phyloP scores from a whole-genome alignment of 495 filamentous ascomycete genomes.

The Lasiosphaeria hispida region DNA sequence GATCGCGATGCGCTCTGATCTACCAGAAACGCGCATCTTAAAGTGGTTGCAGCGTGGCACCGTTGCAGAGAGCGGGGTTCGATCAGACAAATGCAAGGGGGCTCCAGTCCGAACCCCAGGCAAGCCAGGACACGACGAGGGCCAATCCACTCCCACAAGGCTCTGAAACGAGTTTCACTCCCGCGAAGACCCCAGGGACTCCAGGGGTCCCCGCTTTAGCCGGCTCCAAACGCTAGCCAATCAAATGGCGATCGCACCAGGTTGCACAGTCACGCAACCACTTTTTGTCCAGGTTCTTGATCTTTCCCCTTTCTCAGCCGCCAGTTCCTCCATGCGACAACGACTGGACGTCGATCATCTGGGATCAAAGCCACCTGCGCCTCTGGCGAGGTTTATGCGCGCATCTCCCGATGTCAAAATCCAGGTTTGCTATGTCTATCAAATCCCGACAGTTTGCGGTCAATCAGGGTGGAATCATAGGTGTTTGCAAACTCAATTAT shows the following conservation, averaged over 20 bases:
- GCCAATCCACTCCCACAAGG: neutral
- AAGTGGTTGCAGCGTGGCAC: slow-evolving; percentile 1
- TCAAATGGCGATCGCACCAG: neutral
- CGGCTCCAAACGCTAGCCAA: neutral
- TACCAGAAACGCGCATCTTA: neutral
- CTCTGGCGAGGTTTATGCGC: neutral
- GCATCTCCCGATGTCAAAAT: neutral
- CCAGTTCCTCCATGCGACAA: neutral
- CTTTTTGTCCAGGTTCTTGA: neutral
- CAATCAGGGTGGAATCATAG: neutral
- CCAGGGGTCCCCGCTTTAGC: neutral
- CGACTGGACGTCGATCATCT: no score
- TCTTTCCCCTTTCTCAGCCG: neutral
- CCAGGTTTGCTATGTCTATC: neutral
- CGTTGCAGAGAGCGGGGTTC: neutral
- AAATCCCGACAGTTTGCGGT: neutral
- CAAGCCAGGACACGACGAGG: slow-evolving; percentile 1
- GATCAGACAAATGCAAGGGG: neutral
- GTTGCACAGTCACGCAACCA: neutral
- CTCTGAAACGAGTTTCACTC: slow-evolving; percentile 1
- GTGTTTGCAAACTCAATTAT: neutral
- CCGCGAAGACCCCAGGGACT: neutral
- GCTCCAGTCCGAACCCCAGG: neutral
- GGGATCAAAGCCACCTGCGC: no score
- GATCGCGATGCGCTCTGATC: neutral